Percentiles rank a stretch among this genome's conserved stretches.
These are phyloP conservation scores for Trypanosoma lewisi DNA, from an alignment of 208 protist species.

Conservation along the genomic window DNA sequence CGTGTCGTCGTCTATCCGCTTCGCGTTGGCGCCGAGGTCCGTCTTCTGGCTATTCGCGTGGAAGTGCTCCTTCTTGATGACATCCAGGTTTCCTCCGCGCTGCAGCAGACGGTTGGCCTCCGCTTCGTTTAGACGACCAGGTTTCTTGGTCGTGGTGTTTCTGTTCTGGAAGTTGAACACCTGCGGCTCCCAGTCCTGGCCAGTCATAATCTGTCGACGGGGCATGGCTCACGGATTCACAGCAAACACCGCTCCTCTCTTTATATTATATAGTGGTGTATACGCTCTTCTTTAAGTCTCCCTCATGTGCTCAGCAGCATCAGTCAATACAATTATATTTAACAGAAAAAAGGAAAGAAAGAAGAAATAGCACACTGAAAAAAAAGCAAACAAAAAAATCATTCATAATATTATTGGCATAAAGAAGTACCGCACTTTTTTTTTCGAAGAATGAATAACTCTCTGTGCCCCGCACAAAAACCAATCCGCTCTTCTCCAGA, in stretches of 20 bases:
- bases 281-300: not conserved
- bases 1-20: slow-evolving; percentile 86
- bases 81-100: slow-evolving; percentile 58
- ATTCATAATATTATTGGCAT: slow-evolving; percentile 2
- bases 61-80: slow-evolving; percentile 69
- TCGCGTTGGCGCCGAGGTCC: slow-evolving; percentile 73
- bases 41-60: slow-evolving; percentile 62
- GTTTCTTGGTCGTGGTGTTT: slow-evolving; percentile 26
- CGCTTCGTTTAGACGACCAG: slow-evolving; percentile 52
- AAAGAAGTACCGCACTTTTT: slow-evolving; percentile 6
- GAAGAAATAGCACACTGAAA: not conserved
- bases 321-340: not conserved
- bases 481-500: too few species aligned
- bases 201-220: slow-evolving; percentile 42
- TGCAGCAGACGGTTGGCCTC: slow-evolving; percentile 79
- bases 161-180: slow-evolving; percentile 75
- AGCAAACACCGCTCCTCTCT: not conserved
- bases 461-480: too few species aligned
- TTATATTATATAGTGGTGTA: too few species aligned
- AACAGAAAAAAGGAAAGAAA: slow-evolving; percentile 1
- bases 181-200: slow-evolving; percentile 90
- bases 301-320: too few species aligned
- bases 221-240: slow-evolving; percentile 31
- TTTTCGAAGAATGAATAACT: slow-evolving; percentile 78
- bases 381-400: slow-evolving; percentile 13